These are phyloP conservation scores for Mycena venus DNA, from an alignment of 768 basidiomycete species.

Conservation along the genomic window DNA sequence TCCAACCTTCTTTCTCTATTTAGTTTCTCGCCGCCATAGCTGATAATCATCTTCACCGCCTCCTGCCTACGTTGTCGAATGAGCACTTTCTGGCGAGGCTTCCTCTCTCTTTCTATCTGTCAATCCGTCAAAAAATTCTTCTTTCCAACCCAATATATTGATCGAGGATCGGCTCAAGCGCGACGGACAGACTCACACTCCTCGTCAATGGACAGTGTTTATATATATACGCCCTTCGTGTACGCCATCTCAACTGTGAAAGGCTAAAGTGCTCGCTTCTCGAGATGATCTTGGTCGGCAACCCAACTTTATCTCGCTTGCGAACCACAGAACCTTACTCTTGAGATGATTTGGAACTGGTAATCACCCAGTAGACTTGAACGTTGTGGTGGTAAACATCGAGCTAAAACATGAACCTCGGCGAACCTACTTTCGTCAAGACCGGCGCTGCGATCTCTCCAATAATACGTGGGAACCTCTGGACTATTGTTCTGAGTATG, in stretches of 20 bases:
- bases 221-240: neutral
- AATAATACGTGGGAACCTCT: slow-evolving; percentile 7
- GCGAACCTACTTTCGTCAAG: neutral
- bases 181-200: neutral
- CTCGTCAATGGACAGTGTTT: neutral
- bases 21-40: neutral
- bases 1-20: neutral
- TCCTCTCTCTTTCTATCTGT: neutral
- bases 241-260: slow-evolving; percentile 2
- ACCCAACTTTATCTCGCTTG: neutral
- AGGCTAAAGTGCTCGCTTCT: slow-evolving; percentile 23
- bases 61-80: neutral
- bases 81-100: neutral
- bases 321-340: neutral
- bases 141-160: neutral
- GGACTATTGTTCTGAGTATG: neutral
- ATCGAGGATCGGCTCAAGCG: slow-evolving; percentile 8
- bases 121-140: slow-evolving; percentile 12
- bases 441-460: neutral
- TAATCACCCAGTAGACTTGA: neutral
- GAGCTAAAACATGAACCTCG: slow-evolving; percentile 24
- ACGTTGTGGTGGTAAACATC: slow-evolving; percentile 30
- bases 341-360: neutral
- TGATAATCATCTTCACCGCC: slow-evolving; percentile 37
- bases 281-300: neutral